A percentile compares a stretch with the other conserved stretches of the same genome.
Conservation (phyloP, 495 filamentous ascomycete species). For the Xylaria sp. region DNA sequence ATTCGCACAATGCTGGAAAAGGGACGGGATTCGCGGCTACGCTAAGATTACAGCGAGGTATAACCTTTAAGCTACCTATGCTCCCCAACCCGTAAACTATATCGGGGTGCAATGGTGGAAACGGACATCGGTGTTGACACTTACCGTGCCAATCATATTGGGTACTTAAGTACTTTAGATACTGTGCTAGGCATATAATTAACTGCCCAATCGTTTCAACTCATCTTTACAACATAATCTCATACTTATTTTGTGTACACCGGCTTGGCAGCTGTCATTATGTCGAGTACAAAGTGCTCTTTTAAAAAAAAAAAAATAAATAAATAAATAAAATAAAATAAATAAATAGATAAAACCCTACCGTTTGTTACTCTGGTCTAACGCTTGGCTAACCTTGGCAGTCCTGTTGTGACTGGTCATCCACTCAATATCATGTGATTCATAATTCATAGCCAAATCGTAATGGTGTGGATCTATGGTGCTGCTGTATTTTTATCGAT, state of each 20-base stretch:
- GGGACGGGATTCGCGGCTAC: neutral
- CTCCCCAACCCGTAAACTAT: neutral
- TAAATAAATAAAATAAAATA: no score
- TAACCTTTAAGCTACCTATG: neutral
- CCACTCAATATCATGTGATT: constrained; percentile 24
- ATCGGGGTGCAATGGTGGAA: neutral
- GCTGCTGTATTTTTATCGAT: constrained; percentile 4
- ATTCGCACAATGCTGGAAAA: neutral
- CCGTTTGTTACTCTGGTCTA: neutral
- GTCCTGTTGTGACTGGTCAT: neutral
- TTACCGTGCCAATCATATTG: neutral
- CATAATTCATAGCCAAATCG: neutral
- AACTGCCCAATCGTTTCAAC: neutral
- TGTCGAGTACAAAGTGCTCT: neutral
- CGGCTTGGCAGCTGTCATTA: neutral
- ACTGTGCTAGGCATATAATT: neutral
- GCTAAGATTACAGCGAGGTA: neutral
- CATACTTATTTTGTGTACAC: neutral
- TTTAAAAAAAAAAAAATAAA: no score
- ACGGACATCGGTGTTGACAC: constrained; percentile 6
- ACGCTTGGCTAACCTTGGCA: constrained; percentile 17
- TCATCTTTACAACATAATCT: neutral
- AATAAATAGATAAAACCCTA: no score
- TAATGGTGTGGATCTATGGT: neutral
- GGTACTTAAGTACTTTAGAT: neutral